Conservation (phyloP, 805 yeast species). For the Kodamaea hsintzibuensis region DNA sequence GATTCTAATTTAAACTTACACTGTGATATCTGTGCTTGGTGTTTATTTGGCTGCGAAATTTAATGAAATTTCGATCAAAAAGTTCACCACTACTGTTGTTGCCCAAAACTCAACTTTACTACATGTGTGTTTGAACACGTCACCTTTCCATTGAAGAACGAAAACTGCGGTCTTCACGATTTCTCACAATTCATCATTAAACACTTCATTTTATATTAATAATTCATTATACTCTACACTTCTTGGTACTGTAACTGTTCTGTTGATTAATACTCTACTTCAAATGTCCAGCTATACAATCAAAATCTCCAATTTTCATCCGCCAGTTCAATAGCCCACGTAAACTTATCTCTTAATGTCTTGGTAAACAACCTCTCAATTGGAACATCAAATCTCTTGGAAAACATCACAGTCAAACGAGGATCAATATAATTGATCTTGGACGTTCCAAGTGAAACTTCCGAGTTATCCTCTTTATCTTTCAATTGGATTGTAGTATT, state of each 20-base stretch:
- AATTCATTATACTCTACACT: neutral
- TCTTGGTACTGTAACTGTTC: neutral
- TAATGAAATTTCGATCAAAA: too few relatives aligned
- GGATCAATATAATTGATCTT: conserved; percentile 96
- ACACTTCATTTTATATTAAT: too few relatives aligned
- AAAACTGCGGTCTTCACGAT: too few relatives aligned
- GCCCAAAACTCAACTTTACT: too few relatives aligned
- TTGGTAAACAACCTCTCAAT: conserved; percentile 90
- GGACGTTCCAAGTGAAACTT: conserved; percentile 89
- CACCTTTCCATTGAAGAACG: too few relatives aligned
- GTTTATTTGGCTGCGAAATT: too few relatives aligned
- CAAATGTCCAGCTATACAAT: too few relatives aligned
- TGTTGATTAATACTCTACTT: conserved; percentile 8
- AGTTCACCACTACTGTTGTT: too few relatives aligned
- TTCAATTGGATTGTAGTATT: conserved; percentile 73
- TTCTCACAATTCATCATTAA: too few relatives aligned
- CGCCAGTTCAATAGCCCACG: conserved; percentile 92
- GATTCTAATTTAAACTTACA: too few relatives aligned
- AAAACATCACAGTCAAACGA: conserved; percentile 82
- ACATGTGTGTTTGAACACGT: too few relatives aligned
- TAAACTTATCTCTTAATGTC: conserved; percentile 87
- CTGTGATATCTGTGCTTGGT: too few relatives aligned
- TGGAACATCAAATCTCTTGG: conserved; percentile 84
- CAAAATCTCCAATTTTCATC: conserved; percentile 86
- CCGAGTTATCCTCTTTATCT: conserved; percentile 92